Base-by-base conservation (phyloP, 169 alveolate genomes). In the Plasmodium adleri region DNA sequence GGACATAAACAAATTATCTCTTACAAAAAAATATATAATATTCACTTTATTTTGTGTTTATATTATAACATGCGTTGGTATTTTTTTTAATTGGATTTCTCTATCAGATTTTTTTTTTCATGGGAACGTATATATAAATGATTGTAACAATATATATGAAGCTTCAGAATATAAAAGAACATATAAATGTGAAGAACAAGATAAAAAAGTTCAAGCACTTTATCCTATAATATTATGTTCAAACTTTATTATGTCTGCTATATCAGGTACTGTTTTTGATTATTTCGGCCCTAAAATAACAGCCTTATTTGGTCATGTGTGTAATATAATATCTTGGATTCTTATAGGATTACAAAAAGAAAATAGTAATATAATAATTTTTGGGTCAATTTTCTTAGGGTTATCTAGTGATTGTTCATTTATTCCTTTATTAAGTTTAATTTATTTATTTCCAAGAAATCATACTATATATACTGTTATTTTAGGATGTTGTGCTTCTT, bases 141-240 rank as follows among this genome's bases (percentile, higher is more conserved):
- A 78, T 52, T 78, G 89, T 73, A 26, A 22, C 28, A 47, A 59
- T 45, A 10, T 7, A 17, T 10, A 15, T 17, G 56, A n/a, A n/a
- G 28, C 32, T 20, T n/a, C 15, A 47, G 20, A 6, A 8, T 6
- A 28, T 22, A 58, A 63, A 5, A 39, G 74, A 49, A 10, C 63
- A 22, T 88, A 85, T 49, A 83, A 88, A 26, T 92, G 95, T 88
- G 83, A 87, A 47, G 87, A 66, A 66, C 95, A 92, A 39, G 95
- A 92, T 59, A 91, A 90, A 9, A 73, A 88, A n/a, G 95, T 92
- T 39, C 95, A 92, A 83, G 88, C 90, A 43, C 49, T 92, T 17
- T 92, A 80, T 72, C 88, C 90, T 39, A 70, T 92, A 58, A 89
- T 92, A 12, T 72, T 89, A 22, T 88, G 94, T 15, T 83, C 90